Evolutionary conservation across 2,329 filamentous ascomycete genomes (phyloP).

Genomic region (Cadophora gregata): DNA sequence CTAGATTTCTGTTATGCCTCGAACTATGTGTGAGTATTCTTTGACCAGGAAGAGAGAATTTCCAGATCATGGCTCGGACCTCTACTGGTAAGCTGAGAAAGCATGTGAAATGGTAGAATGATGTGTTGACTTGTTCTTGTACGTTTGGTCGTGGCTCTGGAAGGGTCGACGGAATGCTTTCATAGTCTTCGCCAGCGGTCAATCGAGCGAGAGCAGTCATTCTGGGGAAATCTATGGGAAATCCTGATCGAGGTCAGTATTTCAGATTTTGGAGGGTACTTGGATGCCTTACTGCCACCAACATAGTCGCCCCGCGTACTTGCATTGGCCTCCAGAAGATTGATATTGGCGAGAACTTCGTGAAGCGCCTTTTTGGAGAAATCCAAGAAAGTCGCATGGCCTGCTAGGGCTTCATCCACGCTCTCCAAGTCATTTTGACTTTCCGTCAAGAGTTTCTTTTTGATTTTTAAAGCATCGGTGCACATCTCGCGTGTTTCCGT

Average conservation of each 20-base stretch:
- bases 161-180: not conserved
- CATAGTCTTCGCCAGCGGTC: conserved; percentile 9
- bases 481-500: conserved; percentile 19
- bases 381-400: conserved; percentile 16
- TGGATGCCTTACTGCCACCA: not conserved
- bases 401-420: conserved; percentile 19
- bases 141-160: not conserved
- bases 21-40: conserved; percentile 25
- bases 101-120: not conserved
- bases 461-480: conserved; percentile 8
- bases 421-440: conserved; percentile 23
- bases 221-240: conserved; percentile 22
- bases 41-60: conserved; percentile 18
- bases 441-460: conserved; percentile 12
- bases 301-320: not conserved
- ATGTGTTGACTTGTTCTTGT: not conserved
- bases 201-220: conserved; percentile 19
- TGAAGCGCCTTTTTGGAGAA: conserved; percentile 17
- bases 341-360: conserved; percentile 23
- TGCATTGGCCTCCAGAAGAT: conserved; percentile 11
- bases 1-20: conserved; percentile 19
- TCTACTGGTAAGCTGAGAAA: conserved; percentile 27
- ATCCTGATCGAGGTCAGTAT: not conserved
- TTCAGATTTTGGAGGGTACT: not conserved
- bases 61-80: conserved; percentile 25